These are phyloP conservation scores for Verticillium nubilum DNA, from an alignment of 2,329 filamentous ascomycete genomes.

Conservation along the genomic window DNA sequence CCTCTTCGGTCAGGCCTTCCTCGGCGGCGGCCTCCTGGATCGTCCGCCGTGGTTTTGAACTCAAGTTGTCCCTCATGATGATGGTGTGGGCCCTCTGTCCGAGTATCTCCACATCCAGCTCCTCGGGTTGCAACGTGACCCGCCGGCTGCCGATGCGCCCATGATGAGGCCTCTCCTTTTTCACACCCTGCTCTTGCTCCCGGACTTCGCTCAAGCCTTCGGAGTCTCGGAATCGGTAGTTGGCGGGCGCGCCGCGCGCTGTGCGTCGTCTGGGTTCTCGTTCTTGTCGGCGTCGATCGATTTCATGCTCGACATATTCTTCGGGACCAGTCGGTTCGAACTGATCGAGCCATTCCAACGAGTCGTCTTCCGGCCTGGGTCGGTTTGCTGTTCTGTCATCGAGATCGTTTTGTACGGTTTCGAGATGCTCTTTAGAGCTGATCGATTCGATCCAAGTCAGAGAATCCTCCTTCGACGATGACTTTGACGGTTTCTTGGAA, in stretches of 20 bases:
- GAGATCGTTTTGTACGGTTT: too few species aligned
- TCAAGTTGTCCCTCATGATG: conserved; percentile 32
- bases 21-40: conserved; percentile 22
- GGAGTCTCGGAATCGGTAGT: background rate
- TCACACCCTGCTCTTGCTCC: background rate
- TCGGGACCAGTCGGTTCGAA: background rate
- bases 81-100: conserved; percentile 38
- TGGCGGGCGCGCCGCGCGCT: background rate
- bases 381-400: too few species aligned
- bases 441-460: background rate
- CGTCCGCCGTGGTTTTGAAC: conserved; percentile 11
- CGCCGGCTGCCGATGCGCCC: conserved; percentile 1
- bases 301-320: background rate
- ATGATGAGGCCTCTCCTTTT: background rate
- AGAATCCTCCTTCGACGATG: background rate
- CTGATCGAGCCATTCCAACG: background rate
- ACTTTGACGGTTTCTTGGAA: background rate
- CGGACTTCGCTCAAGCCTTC: background rate
- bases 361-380: background rate
- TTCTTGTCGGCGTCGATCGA: background rate
- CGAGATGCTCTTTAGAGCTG: too few species aligned
- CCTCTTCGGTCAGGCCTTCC: conserved; percentile 10
- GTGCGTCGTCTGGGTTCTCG: background rate
- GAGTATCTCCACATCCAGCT: conserved; percentile 25
- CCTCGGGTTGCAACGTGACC: conserved; percentile 5